Base-by-base conservation (phyloP, 2,329 filamentous ascomycete species). In the Lasiodiplodia theobromae region DNA sequence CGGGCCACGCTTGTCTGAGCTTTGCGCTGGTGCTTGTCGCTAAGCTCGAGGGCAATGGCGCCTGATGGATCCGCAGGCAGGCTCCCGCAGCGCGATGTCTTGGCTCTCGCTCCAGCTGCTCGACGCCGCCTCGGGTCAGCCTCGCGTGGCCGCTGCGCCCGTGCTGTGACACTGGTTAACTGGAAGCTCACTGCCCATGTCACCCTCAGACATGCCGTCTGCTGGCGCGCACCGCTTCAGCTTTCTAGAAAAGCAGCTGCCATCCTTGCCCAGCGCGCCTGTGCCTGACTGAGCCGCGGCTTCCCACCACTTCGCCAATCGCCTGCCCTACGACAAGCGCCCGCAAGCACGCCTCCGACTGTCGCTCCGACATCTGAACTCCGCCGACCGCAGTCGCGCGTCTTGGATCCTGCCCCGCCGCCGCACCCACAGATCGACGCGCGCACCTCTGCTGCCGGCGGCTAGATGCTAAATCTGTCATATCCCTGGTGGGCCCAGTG, bases 331-430 rank as follows among this genome's bases (percentile, higher is more conserved):
- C 53, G 53, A 25, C 37, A 67, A 67, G 65, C 52, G 64, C 64
- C 64, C 64, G 52, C 51, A 40, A 25, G n/a, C 57, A 44, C 18
- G 4, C 25, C 18, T 34, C 60, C 73, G 70, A 73, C 72, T 72
- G 71, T 73, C 73, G 67, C 58, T 47, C 28, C 40, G 38, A 49
- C 60, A 37, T 64, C 52, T 52, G 60, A 64, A 64, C 60, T 37
- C 60, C 37, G 60, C 60, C 31, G 25, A 7, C 47, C 47, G 11
- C 47, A 16, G 23, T 14, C 8, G 44, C n/a, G 56, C 37, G 31
- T 52, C 31, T 67, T 23, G 54, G 65, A 38, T 40, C 34, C 52
- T 16, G 40, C 64, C 53, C 53, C 65, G 44, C 53, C 44, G 54
- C 44, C 18, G 37, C 38, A 38, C 44, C 37, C 54, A 57, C 65